Conservation (phyloP, 2,329 filamentous ascomycete species). For the Fusarium virguliforme region DNA sequence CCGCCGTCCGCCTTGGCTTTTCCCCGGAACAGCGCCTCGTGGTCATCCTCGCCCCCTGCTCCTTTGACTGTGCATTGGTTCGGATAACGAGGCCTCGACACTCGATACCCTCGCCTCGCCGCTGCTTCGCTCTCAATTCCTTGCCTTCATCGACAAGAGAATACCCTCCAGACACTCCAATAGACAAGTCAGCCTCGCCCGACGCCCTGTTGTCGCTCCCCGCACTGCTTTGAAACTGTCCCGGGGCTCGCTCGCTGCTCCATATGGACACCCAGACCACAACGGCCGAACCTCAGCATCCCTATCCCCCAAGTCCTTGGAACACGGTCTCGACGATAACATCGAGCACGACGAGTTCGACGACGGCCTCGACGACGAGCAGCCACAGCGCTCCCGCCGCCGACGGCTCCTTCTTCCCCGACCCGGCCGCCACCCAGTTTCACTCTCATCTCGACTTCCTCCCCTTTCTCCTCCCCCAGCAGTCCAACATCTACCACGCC, state of each 20-base stretch:
- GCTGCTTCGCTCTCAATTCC: conserved; percentile 38
- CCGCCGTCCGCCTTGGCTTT: conserved; percentile 39
- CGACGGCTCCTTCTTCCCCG: conserved; percentile 54
- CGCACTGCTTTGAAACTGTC: conserved; percentile 46
- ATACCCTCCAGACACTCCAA: conserved; percentile 33
- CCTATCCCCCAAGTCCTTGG: conserved; percentile 57
- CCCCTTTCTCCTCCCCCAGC: conserved; percentile 72
- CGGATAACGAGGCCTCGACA: conserved; percentile 44
- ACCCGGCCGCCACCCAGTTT: conserved; percentile 54
- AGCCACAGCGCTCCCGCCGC: conserved; percentile 49
- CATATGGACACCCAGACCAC: conserved; percentile 60
- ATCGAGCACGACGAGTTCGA: conserved; percentile 49
- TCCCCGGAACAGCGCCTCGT: conserved; percentile 48
- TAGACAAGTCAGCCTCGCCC: conserved; percentile 41
- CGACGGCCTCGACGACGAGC: conserved; percentile 49
- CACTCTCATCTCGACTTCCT: conserved; percentile 68
- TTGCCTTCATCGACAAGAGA: conserved; percentile 37
- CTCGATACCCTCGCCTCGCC: conserved; percentile 32
- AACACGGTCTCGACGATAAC: conserved; percentile 50
- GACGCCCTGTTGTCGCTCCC: conserved; percentile 46
- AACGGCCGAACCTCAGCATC: conserved; percentile 58
- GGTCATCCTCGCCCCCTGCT: conserved; percentile 43
- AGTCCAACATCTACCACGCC: conserved; percentile 72
- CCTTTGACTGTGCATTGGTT: conserved; percentile 41
- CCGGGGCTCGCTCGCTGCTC: conserved; percentile 55